phyloP scores from a whole-genome alignment of 495 filamentous ascomycete genomes.

The Penicillium ucsense region DNA sequence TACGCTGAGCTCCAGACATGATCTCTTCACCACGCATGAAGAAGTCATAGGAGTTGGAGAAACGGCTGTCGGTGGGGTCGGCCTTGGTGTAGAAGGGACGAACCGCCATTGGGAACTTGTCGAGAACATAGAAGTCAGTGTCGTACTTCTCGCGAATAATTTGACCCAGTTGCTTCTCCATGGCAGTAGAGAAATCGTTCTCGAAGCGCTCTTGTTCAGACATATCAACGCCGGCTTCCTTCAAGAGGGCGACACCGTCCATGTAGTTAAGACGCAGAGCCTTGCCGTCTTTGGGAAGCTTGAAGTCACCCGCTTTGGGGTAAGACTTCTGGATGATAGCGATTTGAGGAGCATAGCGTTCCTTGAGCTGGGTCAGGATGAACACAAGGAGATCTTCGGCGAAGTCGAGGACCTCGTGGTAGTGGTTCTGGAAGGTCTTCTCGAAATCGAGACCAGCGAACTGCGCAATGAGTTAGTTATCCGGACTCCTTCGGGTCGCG shows the following conservation, averaged over 20 bases:
- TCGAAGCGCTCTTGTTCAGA: conserved; percentile 70
- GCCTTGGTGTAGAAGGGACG: conserved; percentile 89
- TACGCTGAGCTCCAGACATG: conserved; percentile 77
- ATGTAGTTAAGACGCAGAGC: conserved; percentile 76
- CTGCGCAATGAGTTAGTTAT: conserved; percentile 14
- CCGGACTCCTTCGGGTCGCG: conserved; percentile 33
- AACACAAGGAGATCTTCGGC: conserved; percentile 78
- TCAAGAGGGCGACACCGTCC: conserved; percentile 73
- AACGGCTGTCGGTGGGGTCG: conserved; percentile 52
- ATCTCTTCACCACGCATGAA: conserved; percentile 92
- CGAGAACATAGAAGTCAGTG: conserved; percentile 86
- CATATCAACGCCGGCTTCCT: conserved; percentile 68
- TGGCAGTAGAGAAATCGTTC: conserved; percentile 56
- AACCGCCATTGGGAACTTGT: conserved; percentile 79
- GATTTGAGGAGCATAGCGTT: conserved; percentile 56
- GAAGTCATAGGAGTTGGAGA: conserved; percentile 85
- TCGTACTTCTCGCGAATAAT: conserved; percentile 74
- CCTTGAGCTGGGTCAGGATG: conserved; percentile 73
- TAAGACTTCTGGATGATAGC: conserved; percentile 54
- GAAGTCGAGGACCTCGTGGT: conserved; percentile 74
- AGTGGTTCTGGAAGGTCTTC: conserved; percentile 85
- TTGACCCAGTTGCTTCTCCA: conserved; percentile 85
- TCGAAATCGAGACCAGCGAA: conserved; percentile 97
- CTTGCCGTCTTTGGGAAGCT: conserved; percentile 55
- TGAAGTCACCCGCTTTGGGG: conserved; percentile 47